phyloP scores from a whole-genome alignment of 805 yeast species.

The Wickerhamomyces strasburgensis region DNA sequence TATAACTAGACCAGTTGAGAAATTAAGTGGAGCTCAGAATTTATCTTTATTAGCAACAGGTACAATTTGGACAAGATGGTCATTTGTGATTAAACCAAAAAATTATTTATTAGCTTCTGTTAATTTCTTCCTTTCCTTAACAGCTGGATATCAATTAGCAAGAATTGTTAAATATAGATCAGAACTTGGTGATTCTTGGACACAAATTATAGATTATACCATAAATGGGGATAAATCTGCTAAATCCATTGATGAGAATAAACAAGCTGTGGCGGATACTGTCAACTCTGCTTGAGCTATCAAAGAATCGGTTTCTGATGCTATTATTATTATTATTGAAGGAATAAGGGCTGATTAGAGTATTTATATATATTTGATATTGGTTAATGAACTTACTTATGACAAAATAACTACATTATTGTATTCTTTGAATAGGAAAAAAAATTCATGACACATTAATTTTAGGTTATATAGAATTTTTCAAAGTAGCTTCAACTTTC shows the following conservation, averaged over 20 bases:
- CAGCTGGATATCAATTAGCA: slow-evolving; percentile 78
- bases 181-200: slow-evolving; percentile 54
- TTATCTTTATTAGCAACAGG: slow-evolving; percentile 80
- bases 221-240: slow-evolving; percentile 37
- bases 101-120: slow-evolving; percentile 86
- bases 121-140: slow-evolving; percentile 86
- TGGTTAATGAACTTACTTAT: no score
- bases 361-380: no score
- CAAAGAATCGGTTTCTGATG: neutral
- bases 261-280: slow-evolving; percentile 7
- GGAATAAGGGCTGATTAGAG: no score
- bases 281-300: slow-evolving; percentile 7
- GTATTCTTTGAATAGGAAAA: no score
- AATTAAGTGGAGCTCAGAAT: slow-evolving; percentile 80
- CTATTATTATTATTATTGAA: no score
- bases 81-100: slow-evolving; percentile 85
- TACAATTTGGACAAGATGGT: slow-evolving; percentile 97
- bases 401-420: no score
- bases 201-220: slow-evolving; percentile 56
- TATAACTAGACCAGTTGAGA: slow-evolving; percentile 85
- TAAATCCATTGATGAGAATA: neutral
- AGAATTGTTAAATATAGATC: slow-evolving; percentile 69
- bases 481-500: slow-evolving; percentile 3
- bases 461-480: no score
- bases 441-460: no score